phyloP scores from a whole-genome alignment of 441 rosid species.

The Corymbia citriodora region DNA sequence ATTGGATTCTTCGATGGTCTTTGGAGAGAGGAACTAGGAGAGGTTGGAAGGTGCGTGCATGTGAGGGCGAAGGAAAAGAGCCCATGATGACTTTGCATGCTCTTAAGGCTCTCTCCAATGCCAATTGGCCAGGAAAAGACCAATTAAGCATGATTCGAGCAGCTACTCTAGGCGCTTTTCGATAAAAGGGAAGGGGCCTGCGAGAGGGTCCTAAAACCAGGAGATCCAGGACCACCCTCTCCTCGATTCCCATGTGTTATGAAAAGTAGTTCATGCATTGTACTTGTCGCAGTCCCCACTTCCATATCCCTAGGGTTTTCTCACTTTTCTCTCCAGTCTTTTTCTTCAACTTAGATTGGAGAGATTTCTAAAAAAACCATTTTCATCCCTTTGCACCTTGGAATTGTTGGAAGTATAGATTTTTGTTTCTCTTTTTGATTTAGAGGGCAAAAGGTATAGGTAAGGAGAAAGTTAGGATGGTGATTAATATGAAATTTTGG shows the following conservation, averaged over 20 bases:
- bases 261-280: neutral
- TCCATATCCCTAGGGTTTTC: neutral
- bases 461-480: neutral
- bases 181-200: neutral
- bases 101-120: neutral
- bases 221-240: neutral
- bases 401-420: neutral
- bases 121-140: neutral
- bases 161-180: neutral
- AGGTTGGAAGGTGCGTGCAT: neutral
- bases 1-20: neutral
- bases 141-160: neutral
- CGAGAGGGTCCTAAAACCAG: neutral
- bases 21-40: neutral
- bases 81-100: neutral
- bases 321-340: neutral
- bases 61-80: neutral
- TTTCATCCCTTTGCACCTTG: neutral
- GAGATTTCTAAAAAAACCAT: neutral
- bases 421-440: neutral
- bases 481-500: neutral
- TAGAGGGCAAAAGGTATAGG: neutral
- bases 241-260: neutral
- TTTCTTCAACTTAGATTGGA: neutral
- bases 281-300: neutral